A percentile compares a stretch with the other conserved stretches of the same genome.
phyloP scores from a whole-genome alignment of 139 green algal genomes.

The Chlamydomonas asymmetrica region DNA sequence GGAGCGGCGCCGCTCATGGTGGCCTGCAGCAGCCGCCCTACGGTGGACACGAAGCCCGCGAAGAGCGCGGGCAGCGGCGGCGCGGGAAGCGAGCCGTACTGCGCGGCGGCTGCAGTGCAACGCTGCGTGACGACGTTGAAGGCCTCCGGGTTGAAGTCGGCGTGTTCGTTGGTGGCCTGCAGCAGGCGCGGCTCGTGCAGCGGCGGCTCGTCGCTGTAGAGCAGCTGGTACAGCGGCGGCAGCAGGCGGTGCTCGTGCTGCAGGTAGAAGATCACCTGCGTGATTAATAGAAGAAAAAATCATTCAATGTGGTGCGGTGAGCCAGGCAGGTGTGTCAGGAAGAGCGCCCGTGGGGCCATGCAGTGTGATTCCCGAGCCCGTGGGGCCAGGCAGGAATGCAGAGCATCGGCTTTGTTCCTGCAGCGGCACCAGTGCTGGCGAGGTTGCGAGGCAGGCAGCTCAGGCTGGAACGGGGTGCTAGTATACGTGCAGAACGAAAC shows the following conservation, averaged over 20 bases:
- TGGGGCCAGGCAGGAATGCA: no score
- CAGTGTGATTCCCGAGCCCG: no score
- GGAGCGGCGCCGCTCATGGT: background rate
- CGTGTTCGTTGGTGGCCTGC: background rate
- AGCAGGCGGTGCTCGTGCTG: constrained; percentile 12
- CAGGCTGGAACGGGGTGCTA: no score
- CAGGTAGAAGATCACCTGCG: constrained; percentile 31
- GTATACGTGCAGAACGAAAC: no score
- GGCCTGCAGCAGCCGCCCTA: background rate
- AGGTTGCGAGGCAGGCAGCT: no score
- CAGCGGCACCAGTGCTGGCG: no score
- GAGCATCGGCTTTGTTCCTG: no score
- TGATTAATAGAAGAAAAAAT: background rate
- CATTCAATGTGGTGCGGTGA: no score
- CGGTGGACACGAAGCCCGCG: background rate
- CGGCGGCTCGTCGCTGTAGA: constrained; percentile 2
- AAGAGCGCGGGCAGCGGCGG: constrained; percentile 12
- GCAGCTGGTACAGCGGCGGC: constrained; percentile 29
- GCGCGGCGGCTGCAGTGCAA: background rate
- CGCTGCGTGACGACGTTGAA: background rate
- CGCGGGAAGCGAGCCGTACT: constrained; percentile 12
- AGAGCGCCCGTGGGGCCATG: background rate
- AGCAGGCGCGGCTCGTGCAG: background rate
- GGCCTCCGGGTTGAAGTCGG: background rate
- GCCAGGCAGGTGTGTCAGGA: background rate